Conservation (phyloP, 2,329 filamentous ascomycete genomes). For the Exophiala alcalophila region DNA sequence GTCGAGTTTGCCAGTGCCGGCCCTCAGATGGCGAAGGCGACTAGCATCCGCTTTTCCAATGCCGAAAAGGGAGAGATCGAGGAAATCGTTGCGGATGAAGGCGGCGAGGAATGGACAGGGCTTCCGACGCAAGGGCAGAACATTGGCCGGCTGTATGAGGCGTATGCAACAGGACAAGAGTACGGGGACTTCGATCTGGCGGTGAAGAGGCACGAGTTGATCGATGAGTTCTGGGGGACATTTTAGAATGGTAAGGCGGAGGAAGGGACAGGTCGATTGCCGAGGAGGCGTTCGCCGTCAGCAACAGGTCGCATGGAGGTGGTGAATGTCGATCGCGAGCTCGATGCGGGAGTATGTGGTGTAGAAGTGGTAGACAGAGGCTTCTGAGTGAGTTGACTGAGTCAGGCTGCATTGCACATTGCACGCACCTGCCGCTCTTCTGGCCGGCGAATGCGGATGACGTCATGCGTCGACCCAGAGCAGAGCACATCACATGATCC, state of each 20-base stretch:
- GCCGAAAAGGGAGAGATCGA: constrained; percentile 47
- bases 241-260: constrained; percentile 9
- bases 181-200: constrained; percentile 47
- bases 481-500: too few relatives aligned
- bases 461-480: too few relatives aligned
- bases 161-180: constrained; percentile 46
- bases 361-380: too few relatives aligned
- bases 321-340: too few relatives aligned
- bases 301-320: too few relatives aligned
- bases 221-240: constrained; percentile 38
- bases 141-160: constrained; percentile 58
- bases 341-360: too few relatives aligned
- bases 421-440: too few relatives aligned
- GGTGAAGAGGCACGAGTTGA: constrained; percentile 47
- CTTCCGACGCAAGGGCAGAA: constrained; percentile 47
- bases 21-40: constrained; percentile 42
- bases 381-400: too few relatives aligned
- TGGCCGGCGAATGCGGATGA: too few relatives aligned
- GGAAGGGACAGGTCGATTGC: too few relatives aligned
- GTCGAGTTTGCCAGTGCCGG: constrained; percentile 38
- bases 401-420: too few relatives aligned
- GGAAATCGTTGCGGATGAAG: constrained; percentile 39
- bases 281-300: too few relatives aligned
- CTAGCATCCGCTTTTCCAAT: constrained; percentile 51
- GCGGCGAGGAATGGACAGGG: constrained; percentile 48